These are phyloP conservation scores for Lanmaoa rubissima DNA, from an alignment of 768 basidiomycete genomes.

Conservation along the genomic window DNA sequence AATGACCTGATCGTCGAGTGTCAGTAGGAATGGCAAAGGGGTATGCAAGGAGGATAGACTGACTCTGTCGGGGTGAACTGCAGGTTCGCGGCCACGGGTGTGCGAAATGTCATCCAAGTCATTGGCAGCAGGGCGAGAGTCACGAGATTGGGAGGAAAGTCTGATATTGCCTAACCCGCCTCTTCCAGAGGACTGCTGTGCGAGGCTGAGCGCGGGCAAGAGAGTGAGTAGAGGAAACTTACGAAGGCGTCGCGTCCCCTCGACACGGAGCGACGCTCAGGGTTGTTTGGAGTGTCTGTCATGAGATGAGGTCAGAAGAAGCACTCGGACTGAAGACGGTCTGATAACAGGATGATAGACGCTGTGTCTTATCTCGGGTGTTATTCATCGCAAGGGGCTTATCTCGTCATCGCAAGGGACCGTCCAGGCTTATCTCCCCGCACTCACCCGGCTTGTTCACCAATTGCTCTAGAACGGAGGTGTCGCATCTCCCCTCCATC, in stretches of 20 bases:
- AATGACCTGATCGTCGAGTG: no score
- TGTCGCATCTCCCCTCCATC: slow-evolving; percentile 1
- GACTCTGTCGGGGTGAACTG: slow-evolving; percentile 38
- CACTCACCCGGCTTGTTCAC: slow-evolving; percentile 16
- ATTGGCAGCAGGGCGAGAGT: slow-evolving; percentile 37
- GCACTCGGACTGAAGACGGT: not conserved
- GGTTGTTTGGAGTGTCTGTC: slow-evolving; percentile 21
- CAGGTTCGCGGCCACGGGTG: slow-evolving; percentile 62
- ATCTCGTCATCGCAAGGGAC: slow-evolving; percentile 1
- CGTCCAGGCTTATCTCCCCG: slow-evolving; percentile 12
- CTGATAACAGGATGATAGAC: not conserved
- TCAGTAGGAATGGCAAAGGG: not conserved
- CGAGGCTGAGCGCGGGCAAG: not conserved
- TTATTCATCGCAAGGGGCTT: slow-evolving; percentile 19
- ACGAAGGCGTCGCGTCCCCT: slow-evolving; percentile 62
- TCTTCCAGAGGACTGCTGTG: slow-evolving; percentile 57
- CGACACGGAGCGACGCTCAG: slow-evolving; percentile 48
- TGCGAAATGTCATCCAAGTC: slow-evolving; percentile 52
- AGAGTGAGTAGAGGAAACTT: slow-evolving; percentile 23
- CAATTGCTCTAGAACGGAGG: slow-evolving; percentile 10
- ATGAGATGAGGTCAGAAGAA: slow-evolving; percentile 14
- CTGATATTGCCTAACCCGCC: slow-evolving; percentile 72
- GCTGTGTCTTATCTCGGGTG: slow-evolving; percentile 17
- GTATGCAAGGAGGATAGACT: not conserved
- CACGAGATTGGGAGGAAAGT: slow-evolving; percentile 44